Conservation (phyloP, 192 early-diverging fungal genomes). For the Dissophora globulifera region DNA sequence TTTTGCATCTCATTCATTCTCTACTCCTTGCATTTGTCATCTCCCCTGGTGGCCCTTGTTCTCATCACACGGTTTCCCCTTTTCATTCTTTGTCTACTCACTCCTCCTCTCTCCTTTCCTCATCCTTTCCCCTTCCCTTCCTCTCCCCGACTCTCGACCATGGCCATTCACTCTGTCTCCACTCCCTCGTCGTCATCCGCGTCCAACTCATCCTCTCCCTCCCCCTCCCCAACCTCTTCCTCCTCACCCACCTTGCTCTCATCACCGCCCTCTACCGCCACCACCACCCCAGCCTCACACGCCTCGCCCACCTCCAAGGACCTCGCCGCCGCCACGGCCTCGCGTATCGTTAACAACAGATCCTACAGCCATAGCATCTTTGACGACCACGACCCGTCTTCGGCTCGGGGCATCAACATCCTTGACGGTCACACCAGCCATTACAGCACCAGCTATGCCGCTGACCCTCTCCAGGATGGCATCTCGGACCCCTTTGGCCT, state of each 20-base stretch:
- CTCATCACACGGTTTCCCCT: too few species aligned
- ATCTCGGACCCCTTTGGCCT: conserved; percentile 51
- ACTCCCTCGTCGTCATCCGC: conserved; percentile 47
- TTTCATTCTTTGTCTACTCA: neutral
- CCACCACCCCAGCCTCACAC: conserved; percentile 30
- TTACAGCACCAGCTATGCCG: neutral
- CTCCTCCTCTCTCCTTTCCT: conserved; percentile 2
- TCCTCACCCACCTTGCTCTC: conserved; percentile 41
- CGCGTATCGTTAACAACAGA: neutral
- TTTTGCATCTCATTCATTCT: neutral
- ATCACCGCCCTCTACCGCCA: conserved; percentile 49
- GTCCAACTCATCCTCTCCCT: conserved; percentile 53
- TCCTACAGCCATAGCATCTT: conserved; percentile 35
- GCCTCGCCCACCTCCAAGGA: conserved; percentile 53
- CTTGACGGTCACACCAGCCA: conserved; percentile 15
- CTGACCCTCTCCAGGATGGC: conserved; percentile 3
- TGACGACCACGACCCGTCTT: conserved; percentile 27
- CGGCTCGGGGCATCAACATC: conserved; percentile 46
- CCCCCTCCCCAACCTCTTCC: conserved; percentile 50
- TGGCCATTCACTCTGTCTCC: conserved; percentile 59
- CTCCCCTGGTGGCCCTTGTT: neutral
- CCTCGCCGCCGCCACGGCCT: neutral
- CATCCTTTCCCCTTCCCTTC: conserved; percentile 1
- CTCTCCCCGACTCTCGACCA: conserved; percentile 6
- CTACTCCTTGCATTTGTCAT: neutral